Percentiles rank a stretch among this genome's conserved stretches.
These are phyloP conservation scores for Leccinum imitatum DNA, from an alignment of 768 basidiomycete genomes.

Conservation along the genomic window DNA sequence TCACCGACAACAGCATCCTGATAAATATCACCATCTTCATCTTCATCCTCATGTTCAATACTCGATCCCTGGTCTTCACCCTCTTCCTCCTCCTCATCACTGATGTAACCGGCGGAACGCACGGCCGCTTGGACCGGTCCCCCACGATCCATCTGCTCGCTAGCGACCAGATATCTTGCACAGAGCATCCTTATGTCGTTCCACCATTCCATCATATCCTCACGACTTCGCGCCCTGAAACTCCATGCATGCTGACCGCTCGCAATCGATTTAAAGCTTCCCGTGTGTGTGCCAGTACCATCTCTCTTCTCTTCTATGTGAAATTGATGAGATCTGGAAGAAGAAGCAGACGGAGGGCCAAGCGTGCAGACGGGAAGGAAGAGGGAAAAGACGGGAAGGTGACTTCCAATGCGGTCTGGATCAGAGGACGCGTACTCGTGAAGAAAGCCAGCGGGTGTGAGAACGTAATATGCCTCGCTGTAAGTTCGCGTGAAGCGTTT, in stretches of 20 bases:
- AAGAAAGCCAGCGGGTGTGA: conserved; percentile 94
- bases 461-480: conserved; percentile 84
- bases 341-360: conserved; percentile 76
- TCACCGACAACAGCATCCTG: conserved; percentile 37
- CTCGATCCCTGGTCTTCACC: conserved; percentile 61
- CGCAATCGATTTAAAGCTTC: conserved; percentile 46
- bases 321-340: conserved; percentile 87
- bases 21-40: conserved; percentile 52
- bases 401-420: conserved; percentile 48
- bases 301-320: conserved; percentile 93
- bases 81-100: conserved; percentile 71
- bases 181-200: conserved; percentile 95
- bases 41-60: conserved; percentile 42
- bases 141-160: conserved; percentile 87
- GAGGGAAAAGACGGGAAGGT: conserved; percentile 73
- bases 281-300: conserved; percentile 61
- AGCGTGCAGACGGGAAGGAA: conserved; percentile 96
- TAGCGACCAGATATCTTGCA: conserved; percentile 90
- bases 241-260: conserved; percentile 71
- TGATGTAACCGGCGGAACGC: conserved; percentile 81
- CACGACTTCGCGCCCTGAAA: conserved; percentile 84
- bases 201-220: conserved; percentile 99
- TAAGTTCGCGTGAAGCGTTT: conserved; percentile 90
- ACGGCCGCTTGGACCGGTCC: conserved; percentile 95
- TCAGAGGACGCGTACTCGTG: conserved; percentile 88